phyloP scores from a whole-genome alignment of 768 basidiomycete genomes.

The Boletus barrowsii region DNA sequence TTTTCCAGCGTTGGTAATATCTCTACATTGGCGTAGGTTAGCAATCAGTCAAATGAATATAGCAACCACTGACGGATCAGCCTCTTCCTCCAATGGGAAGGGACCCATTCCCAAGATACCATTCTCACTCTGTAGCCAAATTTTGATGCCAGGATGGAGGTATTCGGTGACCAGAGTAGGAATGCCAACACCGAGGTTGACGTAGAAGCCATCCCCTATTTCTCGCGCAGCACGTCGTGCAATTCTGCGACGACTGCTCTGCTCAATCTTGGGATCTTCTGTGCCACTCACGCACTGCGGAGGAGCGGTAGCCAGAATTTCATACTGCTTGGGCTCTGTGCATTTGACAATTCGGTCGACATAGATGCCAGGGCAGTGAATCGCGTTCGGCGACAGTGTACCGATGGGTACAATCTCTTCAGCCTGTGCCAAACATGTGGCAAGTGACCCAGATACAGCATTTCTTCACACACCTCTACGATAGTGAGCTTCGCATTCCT shows the following conservation, averaged over 20 bases:
- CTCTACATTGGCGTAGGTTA: slow-evolving; percentile 51
- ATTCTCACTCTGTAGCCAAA: slow-evolving; percentile 88
- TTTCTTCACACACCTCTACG: slow-evolving; percentile 58
- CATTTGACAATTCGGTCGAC: slow-evolving; percentile 82
- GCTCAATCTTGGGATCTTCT: slow-evolving; percentile 47
- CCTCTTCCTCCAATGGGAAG: slow-evolving; percentile 70
- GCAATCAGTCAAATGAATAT: not conserved
- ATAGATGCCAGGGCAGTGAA: slow-evolving; percentile 80
- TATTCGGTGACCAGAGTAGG: slow-evolving; percentile 81
- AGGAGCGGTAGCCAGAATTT: slow-evolving; percentile 63
- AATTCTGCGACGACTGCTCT: slow-evolving; percentile 62
- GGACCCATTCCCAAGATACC: slow-evolving; percentile 86
- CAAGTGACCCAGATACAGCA: slow-evolving; percentile 1
- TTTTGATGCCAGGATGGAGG: slow-evolving; percentile 61
- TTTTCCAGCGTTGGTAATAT: slow-evolving; percentile 90
- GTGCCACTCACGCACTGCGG: slow-evolving; percentile 36
- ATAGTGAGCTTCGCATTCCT: slow-evolving; percentile 85
- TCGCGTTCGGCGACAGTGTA: slow-evolving; percentile 72
- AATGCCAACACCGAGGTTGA: slow-evolving; percentile 89
- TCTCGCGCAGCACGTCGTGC: slow-evolving; percentile 85
- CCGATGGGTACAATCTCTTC: slow-evolving; percentile 85
- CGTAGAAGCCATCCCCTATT: slow-evolving; percentile 79
- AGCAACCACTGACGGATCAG: slow-evolving; percentile 65
- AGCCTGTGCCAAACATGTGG: slow-evolving; percentile 45
- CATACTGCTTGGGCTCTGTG: slow-evolving; percentile 70